Base-by-base conservation (phyloP, 768 basidiomycete genomes). In the Coprinopsis cinerea region DNA sequence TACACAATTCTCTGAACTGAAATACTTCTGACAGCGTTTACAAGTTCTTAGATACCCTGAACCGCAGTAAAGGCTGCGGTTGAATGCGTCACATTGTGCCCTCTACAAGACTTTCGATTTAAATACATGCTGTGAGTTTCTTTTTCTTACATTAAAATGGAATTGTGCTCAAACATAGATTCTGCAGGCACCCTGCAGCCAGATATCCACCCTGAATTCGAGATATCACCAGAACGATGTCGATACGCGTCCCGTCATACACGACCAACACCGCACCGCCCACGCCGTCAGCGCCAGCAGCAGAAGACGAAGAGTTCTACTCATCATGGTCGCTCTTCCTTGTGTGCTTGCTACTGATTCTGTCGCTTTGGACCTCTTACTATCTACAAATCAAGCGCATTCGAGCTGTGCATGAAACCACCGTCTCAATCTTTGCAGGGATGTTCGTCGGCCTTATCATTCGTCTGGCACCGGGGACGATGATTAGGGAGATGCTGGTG, bases 401-500 rank as follows among this genome's bases (percentile, higher is more conserved):
- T 70, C 82, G 93, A 49, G 88, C 91, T 15, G 80, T 99, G 11
- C 93, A 99, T 59, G 96, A 99, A 69, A 99, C 96, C 0, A 74
- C 97, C 25, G 89, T 99, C 17, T 88, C 94, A 18, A 92, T 98
- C 55, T 82, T 93, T 62, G 92, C 93, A 5, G 93, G 96, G 35
- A 97, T 96, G 92, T 78, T 87, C 25, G 96, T 99, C 36, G 96
- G 96, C 1, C 70, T 96, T 54, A 78, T 96, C 44, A 84, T 98
- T 34, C 75, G 96, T 55, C 72, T 98, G 36, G 83, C 89, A 1
- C 94, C 94, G 0, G 95, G 93, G 7, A 89, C 86, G 50, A 83
- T 95, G 78, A 97, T 99, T 53, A 76, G 92, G 59, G 92, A 94
- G 61, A 99, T 99, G 95, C 74, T 99, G 73, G 93, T 94, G 70